Base-by-base conservation (phyloP, 2,329 filamentous ascomycete genomes). In the Apiospora kogelbergensis region DNA sequence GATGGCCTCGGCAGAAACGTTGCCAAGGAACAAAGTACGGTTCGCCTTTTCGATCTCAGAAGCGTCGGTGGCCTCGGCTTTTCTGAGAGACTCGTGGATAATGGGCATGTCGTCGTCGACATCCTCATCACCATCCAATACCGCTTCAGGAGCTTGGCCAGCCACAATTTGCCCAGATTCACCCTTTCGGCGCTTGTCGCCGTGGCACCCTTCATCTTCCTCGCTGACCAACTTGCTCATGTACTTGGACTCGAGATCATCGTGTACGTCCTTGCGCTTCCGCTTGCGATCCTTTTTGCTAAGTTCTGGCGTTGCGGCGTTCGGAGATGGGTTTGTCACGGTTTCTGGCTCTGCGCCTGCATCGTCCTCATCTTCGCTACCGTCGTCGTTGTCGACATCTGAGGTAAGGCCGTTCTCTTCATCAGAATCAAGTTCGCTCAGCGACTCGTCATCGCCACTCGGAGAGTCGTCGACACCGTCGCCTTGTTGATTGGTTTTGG, bases 11-110 rank as follows among this genome's bases (percentile, higher is more conserved):
- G 88, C 91, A 17, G 94, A 94, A 63, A 99, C 93, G 76, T 99
- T 99, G 76, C 93, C 92, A 15, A 99, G 84, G 81, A 98, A 99
- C 53, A 98, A 90, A 7, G 96, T 99, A 68, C 96, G 92, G 69
- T 89, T 88, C 10, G 95, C 93, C 83, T 97, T 97, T 69, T 97
- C 93, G 2, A 97, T 75, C 72, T 97, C 93, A 26, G 84, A 75
- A 26, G 82, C 81, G 66, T 79, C 78, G 66, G 80, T 81, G 48
- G 70, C 81, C 70, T 73, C 82, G 63, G 74, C 83, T 79, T 85
- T 89, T 72, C 78, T 80, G 46, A 88, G 83, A 68, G 85, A 89
- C 76, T 90, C 90, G 74, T 91, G 89, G 48, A 87, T 80, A 24
- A 76, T 71, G 4, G 85, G 84, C 10, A 80, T 72, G 7, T 80